A percentile compares a stretch with the other conserved stretches of the same genome.
These are phyloP conservation scores for Aspergillus alliaceus DNA, from an alignment of 2,329 filamentous ascomycete genomes.

Conservation along the genomic window DNA sequence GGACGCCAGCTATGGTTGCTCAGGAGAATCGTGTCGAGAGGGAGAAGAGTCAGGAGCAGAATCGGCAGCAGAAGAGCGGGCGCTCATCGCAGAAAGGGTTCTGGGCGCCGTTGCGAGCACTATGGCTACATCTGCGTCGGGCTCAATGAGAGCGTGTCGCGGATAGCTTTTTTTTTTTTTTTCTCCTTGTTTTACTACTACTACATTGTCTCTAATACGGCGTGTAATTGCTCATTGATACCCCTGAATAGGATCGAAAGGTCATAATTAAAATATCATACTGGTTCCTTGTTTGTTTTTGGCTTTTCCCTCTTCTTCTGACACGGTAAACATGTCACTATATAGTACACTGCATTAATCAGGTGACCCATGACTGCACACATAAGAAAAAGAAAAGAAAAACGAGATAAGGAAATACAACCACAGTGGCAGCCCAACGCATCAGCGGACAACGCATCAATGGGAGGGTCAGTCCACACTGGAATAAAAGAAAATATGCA, in stretches of 20 bases:
- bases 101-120: constrained; percentile 3
- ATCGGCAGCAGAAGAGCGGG: not conserved
- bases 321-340: not conserved
- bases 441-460: too few species aligned
- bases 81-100: not conserved
- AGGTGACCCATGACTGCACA: not conserved
- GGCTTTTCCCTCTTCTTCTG: not conserved
- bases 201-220: not conserved
- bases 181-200: not conserved
- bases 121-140: constrained; percentile 9
- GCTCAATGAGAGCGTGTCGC: not conserved
- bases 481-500: not conserved
- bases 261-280: not conserved
- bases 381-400: not conserved
- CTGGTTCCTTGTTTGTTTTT: not conserved
- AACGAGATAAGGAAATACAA: not conserved
- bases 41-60: not conserved
- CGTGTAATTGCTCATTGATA: too few species aligned
- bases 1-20: constrained; percentile 14
- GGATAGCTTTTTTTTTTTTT: too few species aligned
- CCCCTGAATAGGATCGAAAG: not conserved
- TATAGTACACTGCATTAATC: constrained; percentile 1
- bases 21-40: constrained; percentile 4
- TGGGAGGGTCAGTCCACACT: not conserved
- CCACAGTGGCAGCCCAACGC: too few species aligned